Evolutionary conservation across 176 grass and related monocot genomes (phyloP).

Genomic region (Luzula sylvatica): DNA sequence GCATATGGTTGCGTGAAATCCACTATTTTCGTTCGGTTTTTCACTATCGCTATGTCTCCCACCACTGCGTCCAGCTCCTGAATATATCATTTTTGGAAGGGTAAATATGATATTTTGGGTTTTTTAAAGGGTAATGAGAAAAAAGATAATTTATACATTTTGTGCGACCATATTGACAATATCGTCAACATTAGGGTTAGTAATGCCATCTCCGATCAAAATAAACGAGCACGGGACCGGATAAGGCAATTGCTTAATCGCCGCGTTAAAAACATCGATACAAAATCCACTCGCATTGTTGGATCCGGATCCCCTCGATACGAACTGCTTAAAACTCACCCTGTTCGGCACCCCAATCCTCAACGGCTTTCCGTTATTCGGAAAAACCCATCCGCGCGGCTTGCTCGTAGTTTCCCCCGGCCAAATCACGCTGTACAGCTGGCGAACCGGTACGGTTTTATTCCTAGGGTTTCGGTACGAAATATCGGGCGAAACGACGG

Average conservation of each 20-base stretch:
- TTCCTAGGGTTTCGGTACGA: constrained; percentile 48
- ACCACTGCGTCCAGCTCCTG: constrained; percentile 72
- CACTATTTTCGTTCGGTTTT: constrained; percentile 49
- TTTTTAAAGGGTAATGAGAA: neutral
- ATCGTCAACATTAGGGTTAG: constrained; percentile 48
- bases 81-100: neutral
- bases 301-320: constrained; percentile 29
- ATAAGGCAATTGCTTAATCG: constrained; percentile 58
- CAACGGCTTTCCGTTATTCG: constrained; percentile 53
- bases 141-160: constrained; percentile 41
- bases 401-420: constrained; percentile 29
- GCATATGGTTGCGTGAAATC: constrained; percentile 78
- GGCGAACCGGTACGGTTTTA: constrained; percentile 26
- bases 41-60: constrained; percentile 74
- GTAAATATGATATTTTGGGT: too few species aligned
- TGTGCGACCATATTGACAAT: constrained; percentile 49
- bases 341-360: constrained; percentile 72
- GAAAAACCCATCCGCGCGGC: constrained; percentile 70
- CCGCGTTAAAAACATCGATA: constrained; percentile 63
- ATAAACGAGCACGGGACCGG: constrained; percentile 60
- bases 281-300: constrained; percentile 52
- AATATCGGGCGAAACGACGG: constrained; percentile 50
- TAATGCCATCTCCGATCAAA: constrained; percentile 44
- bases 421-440: constrained; percentile 44
- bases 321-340: constrained; percentile 63